A percentile compares a stretch with the other conserved stretches of the same genome.
These are phyloP conservation scores for Neodidymelliopsis sp. DNA, from an alignment of 2,329 filamentous ascomycete species.

Conservation along the genomic window DNA sequence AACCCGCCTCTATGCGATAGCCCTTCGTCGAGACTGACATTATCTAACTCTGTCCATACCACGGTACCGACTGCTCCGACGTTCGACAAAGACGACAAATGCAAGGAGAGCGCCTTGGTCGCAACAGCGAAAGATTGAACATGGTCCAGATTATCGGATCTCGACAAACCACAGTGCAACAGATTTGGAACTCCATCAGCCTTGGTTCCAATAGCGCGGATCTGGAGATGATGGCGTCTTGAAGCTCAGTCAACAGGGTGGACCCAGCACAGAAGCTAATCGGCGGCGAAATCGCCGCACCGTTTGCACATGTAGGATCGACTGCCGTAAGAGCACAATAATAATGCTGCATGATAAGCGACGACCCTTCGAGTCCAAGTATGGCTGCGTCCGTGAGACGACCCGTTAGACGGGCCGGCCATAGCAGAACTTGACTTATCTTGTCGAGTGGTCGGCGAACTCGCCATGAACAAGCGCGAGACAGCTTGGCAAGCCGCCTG, in stretches of 20 bases:
- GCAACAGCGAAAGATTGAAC: background rate
- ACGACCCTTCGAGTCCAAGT: too few species aligned
- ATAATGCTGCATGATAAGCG: too few species aligned
- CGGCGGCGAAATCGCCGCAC: background rate
- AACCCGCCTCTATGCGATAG: background rate
- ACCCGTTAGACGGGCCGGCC: background rate
- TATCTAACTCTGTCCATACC: background rate
- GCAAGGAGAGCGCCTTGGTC: background rate
- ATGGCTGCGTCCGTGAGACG: too few species aligned
- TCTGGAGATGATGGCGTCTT: constrained; percentile 10
- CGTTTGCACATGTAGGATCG: too few species aligned
- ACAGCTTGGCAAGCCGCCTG: constrained; percentile 2
- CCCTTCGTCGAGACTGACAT: background rate
- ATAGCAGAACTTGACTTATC: background rate
- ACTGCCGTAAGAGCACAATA: too few species aligned
- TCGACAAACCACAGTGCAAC: background rate
- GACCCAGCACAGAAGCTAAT: constrained; percentile 4
- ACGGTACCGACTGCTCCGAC: background rate
- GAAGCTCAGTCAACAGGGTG: constrained; percentile 11
- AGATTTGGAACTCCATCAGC: constrained; percentile 10
- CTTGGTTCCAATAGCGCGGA: constrained; percentile 8
- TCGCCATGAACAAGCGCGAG: constrained; percentile 1
- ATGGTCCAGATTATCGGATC: constrained; percentile 7
- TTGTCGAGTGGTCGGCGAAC: background rate
- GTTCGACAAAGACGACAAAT: background rate